Evolutionary conservation across 805 yeast genomes (phyloP).

Genomic region (Yarrowia alimentaria): DNA sequence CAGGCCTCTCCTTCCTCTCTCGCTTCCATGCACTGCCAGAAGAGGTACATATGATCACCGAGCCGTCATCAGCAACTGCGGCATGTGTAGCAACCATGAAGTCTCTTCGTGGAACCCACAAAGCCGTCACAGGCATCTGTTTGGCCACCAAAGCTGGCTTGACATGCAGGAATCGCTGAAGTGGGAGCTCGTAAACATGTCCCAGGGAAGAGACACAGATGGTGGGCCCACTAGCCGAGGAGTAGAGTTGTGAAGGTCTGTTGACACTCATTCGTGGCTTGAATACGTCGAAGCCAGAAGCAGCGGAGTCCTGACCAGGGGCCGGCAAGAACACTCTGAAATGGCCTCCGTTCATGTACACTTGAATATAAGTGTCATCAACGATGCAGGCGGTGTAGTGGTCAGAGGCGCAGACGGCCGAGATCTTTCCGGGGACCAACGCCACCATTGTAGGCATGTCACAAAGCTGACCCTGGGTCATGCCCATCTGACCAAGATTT

Average conservation of each 20-base stretch:
- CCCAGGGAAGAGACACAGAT: conserved; percentile 36
- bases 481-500: conserved; percentile 75
- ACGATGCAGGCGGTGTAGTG: conserved; percentile 65
- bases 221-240: conserved; percentile 32
- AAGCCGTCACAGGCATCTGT: conserved; percentile 28
- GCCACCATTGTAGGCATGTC: conserved; percentile 44
- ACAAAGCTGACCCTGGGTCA: conserved; percentile 43
- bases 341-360: conserved; percentile 58
- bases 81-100: conserved; percentile 63
- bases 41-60: conserved; percentile 61
- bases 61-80: conserved; percentile 66
- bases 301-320: too few species aligned
- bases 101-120: conserved; percentile 42
- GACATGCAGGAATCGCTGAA: conserved; percentile 31
- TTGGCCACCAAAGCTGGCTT: conserved; percentile 30
- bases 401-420: conserved; percentile 62
- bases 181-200: conserved; percentile 33
- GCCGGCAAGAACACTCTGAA: conserved; percentile 45
- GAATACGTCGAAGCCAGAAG: conserved; percentile 32
- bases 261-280: conserved; percentile 28
- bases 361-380: conserved; percentile 57
- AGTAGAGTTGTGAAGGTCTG: conserved; percentile 30
- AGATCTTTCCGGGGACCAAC: conserved; percentile 50
- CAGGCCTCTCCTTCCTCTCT: conserved; percentile 32
- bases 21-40: conserved; percentile 63